These are phyloP conservation scores for Puya raimondii DNA, from an alignment of 176 grass and related monocot species.

Conservation along the genomic window DNA sequence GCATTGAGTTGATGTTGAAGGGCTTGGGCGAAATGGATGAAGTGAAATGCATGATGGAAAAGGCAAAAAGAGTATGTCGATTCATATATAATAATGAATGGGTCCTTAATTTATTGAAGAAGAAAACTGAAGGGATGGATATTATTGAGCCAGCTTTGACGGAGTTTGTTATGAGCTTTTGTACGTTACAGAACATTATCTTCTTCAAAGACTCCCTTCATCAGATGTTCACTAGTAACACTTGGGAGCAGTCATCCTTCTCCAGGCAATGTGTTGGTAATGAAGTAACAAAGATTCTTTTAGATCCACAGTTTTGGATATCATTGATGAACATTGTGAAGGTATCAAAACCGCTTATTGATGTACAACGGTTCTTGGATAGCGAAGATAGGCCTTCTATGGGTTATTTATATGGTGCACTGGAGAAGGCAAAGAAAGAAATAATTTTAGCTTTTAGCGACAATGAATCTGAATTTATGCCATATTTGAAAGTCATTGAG, in stretches of 20 bases:
- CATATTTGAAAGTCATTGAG: slow-evolving; percentile 28
- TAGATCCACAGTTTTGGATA: slow-evolving; percentile 34
- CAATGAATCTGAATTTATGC: slow-evolving; percentile 22
- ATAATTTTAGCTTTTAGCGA: slow-evolving; percentile 32
- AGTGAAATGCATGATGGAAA: slow-evolving; percentile 24
- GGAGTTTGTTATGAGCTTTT: slow-evolving; percentile 26
- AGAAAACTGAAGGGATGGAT: slow-evolving; percentile 32
- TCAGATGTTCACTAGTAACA: slow-evolving; percentile 28
- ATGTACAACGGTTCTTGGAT: slow-evolving; percentile 19
- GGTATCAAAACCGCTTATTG: slow-evolving; percentile 24
- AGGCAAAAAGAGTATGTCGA: slow-evolving; percentile 34
- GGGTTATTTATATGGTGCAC: slow-evolving; percentile 33
- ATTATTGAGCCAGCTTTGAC: slow-evolving; percentile 18
- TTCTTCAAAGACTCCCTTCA: slow-evolving; percentile 24
- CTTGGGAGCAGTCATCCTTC: slow-evolving; percentile 26
- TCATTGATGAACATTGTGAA: slow-evolving; percentile 29
- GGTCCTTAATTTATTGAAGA: slow-evolving; percentile 28
- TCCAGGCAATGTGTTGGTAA: slow-evolving; percentile 19
- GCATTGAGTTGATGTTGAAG: slow-evolving; percentile 40
- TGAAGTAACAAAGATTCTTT: slow-evolving; percentile 25
- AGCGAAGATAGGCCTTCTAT: slow-evolving; percentile 32
- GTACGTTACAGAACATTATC: slow-evolving; percentile 29
- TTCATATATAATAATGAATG: slow-evolving; percentile 36
- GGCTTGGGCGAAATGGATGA: slow-evolving; percentile 35
- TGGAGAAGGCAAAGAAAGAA: slow-evolving; percentile 32